Base-by-base conservation (phyloP, 1,284 basidiomycete genomes). In the Fomitiporia mediterranea region DNA sequence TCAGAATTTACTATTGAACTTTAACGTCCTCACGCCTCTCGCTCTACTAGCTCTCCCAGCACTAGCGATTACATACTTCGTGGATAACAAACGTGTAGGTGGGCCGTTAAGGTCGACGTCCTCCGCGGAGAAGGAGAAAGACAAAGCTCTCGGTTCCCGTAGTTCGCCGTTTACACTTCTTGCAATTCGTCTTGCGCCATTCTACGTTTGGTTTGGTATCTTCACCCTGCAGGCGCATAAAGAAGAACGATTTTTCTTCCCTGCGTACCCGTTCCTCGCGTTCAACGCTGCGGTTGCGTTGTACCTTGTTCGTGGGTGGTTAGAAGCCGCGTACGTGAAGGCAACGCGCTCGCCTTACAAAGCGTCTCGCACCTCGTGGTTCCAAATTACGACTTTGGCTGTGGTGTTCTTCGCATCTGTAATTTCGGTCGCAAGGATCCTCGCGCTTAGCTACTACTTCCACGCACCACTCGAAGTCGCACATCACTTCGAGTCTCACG, bases 231-330 rank as follows among this genome's bases (percentile, higher is more conserved):
- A 99, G 72, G 73, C 88, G 4, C 97, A 99, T 74, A 99, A 99
- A 74, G 97, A 99, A 71, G 97, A 99, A 69, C 80, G 97, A 23
- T 99, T 99, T 75, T 90, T 99, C 86, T 99, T 87, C 71, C 96
- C 97, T 0, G 87, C 84, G 1, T 99, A 98, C 71, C 88, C 94
- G 0, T 73, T 98, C 43, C 73, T 99, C 52, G 93, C 91, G 68
- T 91, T 99, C 73, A 98, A 98, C 69, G 96, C 94, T 0, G 93
- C 93, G 2, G 86, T 95, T 25, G 77, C 85, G 32, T 64, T 97
- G 25, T 95, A 89, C 72, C 77, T 98, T 32, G 65, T 89, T 13
- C 81, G 91, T 60, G 92, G 92, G 15, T 94, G 89, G 91, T 69
- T 91, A 61, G 94, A 97, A 74, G 75, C 74, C n/a, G 69, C 74